Percentiles rank a stretch among this genome's conserved stretches.
Evolutionary conservation across 805 yeast genomes (phyloP).

Genomic region (Saturnispora sanitii): DNA sequence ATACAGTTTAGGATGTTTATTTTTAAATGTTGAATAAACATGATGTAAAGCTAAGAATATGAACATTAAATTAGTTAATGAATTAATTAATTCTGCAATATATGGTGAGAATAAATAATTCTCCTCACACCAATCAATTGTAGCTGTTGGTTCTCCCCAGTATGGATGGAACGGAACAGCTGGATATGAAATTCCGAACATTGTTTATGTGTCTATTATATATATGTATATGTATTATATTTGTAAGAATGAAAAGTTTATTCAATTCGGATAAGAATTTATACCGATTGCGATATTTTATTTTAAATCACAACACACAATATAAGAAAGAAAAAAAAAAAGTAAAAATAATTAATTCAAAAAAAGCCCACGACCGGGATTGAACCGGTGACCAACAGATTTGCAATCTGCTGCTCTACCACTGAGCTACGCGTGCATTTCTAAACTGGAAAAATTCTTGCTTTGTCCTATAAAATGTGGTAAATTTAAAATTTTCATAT

Average conservation of each 20-base stretch:
- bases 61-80: constrained; percentile 54
- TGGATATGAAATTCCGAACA: constrained; percentile 11
- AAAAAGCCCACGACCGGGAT: constrained; percentile 78
- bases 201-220: too few relatives aligned
- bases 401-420: constrained; percentile 99
- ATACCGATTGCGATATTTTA: not conserved
- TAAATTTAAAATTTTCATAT: too few relatives aligned
- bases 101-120: constrained; percentile 81
- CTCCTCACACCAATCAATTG: constrained; percentile 99
- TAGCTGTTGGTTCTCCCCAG: constrained; percentile 83
- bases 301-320: too few relatives aligned
- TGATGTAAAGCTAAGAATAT: constrained; percentile 25
- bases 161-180: constrained; percentile 8
- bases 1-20: constrained; percentile 63
- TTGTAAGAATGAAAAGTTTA: too few relatives aligned
- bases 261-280: not conserved
- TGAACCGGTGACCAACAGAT: constrained; percentile 98
- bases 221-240: too few relatives aligned
- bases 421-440: constrained; percentile 64
- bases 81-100: constrained; percentile 85
- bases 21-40: constrained; percentile 45
- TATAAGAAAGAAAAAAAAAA: not conserved
- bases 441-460: not conserved
- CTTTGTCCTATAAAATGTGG: not conserved
- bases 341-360: not conserved